Base-by-base conservation (phyloP, 2,329 filamentous ascomycete species). In the Metarhizium brunneum region DNA sequence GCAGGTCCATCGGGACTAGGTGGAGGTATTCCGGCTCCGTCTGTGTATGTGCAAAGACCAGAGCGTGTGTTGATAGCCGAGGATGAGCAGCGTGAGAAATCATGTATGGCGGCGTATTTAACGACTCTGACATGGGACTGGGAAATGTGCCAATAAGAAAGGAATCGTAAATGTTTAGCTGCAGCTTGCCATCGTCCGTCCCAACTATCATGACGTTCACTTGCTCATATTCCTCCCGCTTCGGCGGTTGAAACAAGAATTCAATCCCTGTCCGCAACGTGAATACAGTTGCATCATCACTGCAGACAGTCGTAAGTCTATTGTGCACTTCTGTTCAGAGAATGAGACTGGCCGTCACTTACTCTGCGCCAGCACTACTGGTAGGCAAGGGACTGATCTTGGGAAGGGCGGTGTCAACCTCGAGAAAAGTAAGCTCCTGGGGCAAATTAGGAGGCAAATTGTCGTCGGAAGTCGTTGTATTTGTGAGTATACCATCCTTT, bases 101-200 rank as follows among this genome's bases (percentile, higher is more conserved):
- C 20, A 82, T 70, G 55, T 72, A 72, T 25, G 25, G 25, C 32
- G 65, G 63, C 20, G 58, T 54, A 52, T 58, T 54, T 1, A 58
- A 53, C 48, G 63, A 25, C 16, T 54, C 56, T 4, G 71, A 73
- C 2, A 69, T 66, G 32, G 74, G 78, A 56, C 79, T 77, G 56
- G 73, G 68, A 58, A 91, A 85, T 13, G 72, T 79, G 3, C 90
- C 89, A 56, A 95, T 86, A 57, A 88, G 80, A 63, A 95, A 90
- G 6, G 88, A 92, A 68, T 95, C 88, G 67, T 92, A 92, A 50
- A 95, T 90, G 62, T 85, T 89, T 18, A 95, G 75, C 65, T 92
- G 86, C 13, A 95, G 76, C 18, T 76, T 79, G 8, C 88, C 88
- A 59, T 89, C 81, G 55, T 81, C 80, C 4, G 85, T 88, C 4